Percentiles rank a stretch among this genome's conserved stretches.
These are phyloP conservation scores for Acer campestre DNA, from an alignment of 345 rosid species.

Conservation along the genomic window DNA sequence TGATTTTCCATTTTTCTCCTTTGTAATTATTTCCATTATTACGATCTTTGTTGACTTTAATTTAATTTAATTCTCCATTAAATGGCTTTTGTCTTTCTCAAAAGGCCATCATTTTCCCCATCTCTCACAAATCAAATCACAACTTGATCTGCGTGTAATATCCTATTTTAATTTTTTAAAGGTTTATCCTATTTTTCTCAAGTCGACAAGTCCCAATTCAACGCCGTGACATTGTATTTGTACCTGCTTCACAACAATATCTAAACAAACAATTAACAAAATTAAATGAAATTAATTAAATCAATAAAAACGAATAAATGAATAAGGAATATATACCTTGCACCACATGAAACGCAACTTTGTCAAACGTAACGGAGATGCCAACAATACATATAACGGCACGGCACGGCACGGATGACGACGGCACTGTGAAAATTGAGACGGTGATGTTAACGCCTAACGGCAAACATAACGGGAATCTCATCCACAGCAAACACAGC, in stretches of 20 bases:
- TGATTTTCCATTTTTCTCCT: not conserved
- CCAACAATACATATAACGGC: constrained; percentile 27
- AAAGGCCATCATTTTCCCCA: no score
- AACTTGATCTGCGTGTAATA: no score
- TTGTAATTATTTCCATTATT: not conserved
- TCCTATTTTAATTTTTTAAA: no score
- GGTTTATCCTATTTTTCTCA: not conserved
- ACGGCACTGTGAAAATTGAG: constrained; percentile 6
- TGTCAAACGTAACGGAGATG: not conserved
- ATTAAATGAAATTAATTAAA: not conserved
- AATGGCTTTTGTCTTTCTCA: no score
- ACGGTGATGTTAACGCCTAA: constrained; percentile 29
- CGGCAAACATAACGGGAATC: constrained; percentile 23
- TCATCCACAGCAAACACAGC: constrained; percentile 28
- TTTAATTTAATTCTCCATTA: not conserved
- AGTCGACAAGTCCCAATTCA: not conserved
- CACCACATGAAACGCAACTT: not conserved
- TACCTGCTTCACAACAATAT: not conserved
- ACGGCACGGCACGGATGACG: constrained; percentile 23
- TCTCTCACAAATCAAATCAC: no score
- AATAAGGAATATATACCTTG: constrained; percentile 10
- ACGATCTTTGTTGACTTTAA: not conserved
- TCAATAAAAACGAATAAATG: not conserved
- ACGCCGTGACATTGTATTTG: not conserved
- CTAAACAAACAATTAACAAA: not conserved